Evolutionary conservation across 1,284 basidiomycete species (phyloP), one percentile per base, ranked within the genome.

Genomic region (Trichosporon sp.): DNA sequence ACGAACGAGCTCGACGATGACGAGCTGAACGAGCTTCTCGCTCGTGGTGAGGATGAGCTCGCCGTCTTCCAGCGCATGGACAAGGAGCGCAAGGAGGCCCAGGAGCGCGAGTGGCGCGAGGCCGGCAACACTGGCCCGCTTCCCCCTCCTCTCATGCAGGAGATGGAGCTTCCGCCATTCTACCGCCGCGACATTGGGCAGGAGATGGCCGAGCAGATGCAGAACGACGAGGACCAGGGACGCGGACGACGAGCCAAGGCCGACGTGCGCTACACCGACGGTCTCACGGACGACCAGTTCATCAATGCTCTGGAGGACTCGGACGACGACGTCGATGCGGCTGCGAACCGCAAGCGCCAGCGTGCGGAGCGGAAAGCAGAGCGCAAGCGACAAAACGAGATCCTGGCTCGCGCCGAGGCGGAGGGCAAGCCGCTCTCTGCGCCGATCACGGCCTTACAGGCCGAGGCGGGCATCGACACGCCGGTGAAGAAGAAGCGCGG

Each of bases 1-100:
- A 89, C 89, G 4, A 92, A 92, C 44, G 94, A 97, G 76, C 90
- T 96, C 84, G 95, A 94, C 73, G 95, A 99, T 74, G 95, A 97
- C 29, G 96, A 99, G 78, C 85, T 99, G 70, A 99, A 99, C 80
- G 90, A 93, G 76, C 84, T 98, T 66, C 88, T 99, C 61, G 87
- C 94, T 14, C 89, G 96, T 66, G 86, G 83, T 7, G 95, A 98
- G 14, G 83, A 89, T 21, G 96, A 99, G 78, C 81, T 84, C 1
- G 83, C 79, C 10, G 82, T 91, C 65, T 99, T 96, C 85, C 85
- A 88, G 5, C 84, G 89, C 65, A 89, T 99, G 84, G 96, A 99
- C 75, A 73, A 85, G 19, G 86, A 93, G 73, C 88, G 96, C 32
- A 87, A 90, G 54, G 86, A 87, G 19, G 86, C 88, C n/a, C 83